Conservation (phyloP, 2,329 filamentous ascomycete species). For the Graphilbum fragrans region DNA sequence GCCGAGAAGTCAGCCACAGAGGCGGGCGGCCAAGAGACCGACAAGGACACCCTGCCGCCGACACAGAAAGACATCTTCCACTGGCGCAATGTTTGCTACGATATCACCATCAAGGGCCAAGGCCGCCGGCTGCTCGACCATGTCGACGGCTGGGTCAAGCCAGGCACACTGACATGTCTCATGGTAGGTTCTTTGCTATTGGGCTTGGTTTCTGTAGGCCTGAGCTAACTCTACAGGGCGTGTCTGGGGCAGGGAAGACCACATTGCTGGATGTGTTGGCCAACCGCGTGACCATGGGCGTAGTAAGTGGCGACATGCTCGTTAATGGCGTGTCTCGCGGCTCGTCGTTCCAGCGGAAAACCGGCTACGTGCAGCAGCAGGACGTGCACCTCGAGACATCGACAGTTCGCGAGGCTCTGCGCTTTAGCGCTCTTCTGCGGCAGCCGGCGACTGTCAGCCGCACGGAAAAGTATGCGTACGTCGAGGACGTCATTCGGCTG, state of each 20-base stretch:
- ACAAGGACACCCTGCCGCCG: conserved; percentile 34
- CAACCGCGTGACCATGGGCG: conserved; percentile 76
- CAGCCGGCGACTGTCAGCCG: conserved; percentile 64
- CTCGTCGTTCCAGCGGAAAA: conserved; percentile 79
- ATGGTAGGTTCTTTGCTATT: conserved; percentile 40
- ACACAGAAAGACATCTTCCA: conserved; percentile 68
- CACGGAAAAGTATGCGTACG: conserved; percentile 73
- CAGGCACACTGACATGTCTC: conserved; percentile 75
- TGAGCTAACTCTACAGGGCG: conserved; percentile 35
- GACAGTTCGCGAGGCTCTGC: conserved; percentile 78
- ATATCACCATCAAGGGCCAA: conserved; percentile 67
- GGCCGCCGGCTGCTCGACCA: conserved; percentile 66
- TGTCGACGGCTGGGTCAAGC: conserved; percentile 89
- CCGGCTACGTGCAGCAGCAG: conserved; percentile 85
- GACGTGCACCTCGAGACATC: conserved; percentile 77
- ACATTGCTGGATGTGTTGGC: conserved; percentile 80
- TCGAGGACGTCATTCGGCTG: conserved; percentile 81
- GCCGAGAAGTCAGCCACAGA: neutral
- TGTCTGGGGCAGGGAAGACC: conserved; percentile 88
- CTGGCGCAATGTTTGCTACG: conserved; percentile 73
- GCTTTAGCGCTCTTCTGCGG: conserved; percentile 74
- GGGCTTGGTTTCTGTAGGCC: neutral
- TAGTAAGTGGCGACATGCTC: conserved; percentile 74
- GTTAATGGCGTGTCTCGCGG: conserved; percentile 56
- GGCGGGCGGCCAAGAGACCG: conserved; percentile 29